A percentile compares a stretch with the other conserved stretches of the same genome.
Conservation (phyloP, 108 stramenopile species). For the Nannochloropsis salina region DNA sequence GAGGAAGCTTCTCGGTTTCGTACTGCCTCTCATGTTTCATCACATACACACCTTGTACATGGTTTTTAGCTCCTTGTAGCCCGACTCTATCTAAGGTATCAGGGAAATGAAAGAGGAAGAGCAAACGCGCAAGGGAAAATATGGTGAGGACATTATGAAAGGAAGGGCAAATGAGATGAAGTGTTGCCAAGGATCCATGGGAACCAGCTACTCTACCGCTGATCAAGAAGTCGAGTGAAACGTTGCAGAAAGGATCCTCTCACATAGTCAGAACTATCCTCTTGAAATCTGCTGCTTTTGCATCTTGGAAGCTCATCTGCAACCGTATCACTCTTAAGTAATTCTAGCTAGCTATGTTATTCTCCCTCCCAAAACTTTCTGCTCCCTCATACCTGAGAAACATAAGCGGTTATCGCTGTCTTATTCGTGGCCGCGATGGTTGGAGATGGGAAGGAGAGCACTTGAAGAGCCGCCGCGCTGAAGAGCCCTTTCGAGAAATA, state of each 20-base stretch:
- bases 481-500: neutral
- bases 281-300: neutral
- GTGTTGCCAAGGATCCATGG: neutral
- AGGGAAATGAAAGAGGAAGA: neutral
- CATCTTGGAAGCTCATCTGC: too few relatives aligned
- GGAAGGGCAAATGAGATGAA: neutral
- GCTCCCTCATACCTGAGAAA: neutral
- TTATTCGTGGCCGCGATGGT: neutral
- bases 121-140: neutral
- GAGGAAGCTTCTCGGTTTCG: neutral
- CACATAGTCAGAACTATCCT: neutral
- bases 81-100: neutral
- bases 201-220: neutral
- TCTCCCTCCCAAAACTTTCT: neutral
- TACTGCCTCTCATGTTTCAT: neutral
- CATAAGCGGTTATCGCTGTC: neutral
- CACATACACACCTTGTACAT: conserved; percentile 15
- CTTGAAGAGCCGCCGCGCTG: neutral
- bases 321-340: too few relatives aligned
- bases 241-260: neutral
- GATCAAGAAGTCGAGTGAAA: neutral
- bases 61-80: neutral
- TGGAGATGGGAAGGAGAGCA: neutral
- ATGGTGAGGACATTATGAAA: neutral
- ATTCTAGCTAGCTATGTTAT: neutral